Base-by-base conservation (phyloP, 345 rosid genomes). In the Clarkia xantiana region DNA sequence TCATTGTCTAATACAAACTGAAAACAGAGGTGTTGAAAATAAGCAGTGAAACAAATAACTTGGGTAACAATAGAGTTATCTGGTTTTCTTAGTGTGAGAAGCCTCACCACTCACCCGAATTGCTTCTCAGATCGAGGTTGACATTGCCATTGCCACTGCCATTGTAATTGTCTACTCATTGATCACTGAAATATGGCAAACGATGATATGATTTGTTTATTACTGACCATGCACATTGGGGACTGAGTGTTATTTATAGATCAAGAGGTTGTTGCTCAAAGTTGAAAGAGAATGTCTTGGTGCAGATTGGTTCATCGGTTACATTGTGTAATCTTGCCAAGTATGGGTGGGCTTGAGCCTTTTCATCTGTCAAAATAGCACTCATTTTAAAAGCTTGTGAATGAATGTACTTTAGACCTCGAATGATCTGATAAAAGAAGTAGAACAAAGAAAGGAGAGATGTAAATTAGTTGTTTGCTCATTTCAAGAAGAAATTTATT, bases 361-460 rank as follows among this genome's bases (percentile, higher is more conserved):
- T 86, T 64, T 93, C 96, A 64, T 87, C 99, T 93, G 80, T 65
- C 19, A 29, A 67, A 2, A 56, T 15, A 57, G 36, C 11, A 50
- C 53, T 47, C 41, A 40, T 39, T 8, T 1, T 16, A 16, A 17
- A 12, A 34, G 41, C 13, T 17, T 42, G 38, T 41, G 99, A 93
- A 67, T 93, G 99, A 57, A 93, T 84, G 51, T 82, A 93, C 77
- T 87, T 93, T 42, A 87, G 72, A 47, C 96, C 99, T 39, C 99
- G 71, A 58, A 93, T 94, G 62, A 87, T 53, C 69, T 93, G 99
- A 65, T 93, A 93, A 61, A 93, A 50, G 77, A 93, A 93, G 66
- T 87, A 93, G 95, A 87, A 90, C 67, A 56, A 44, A 41, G n/a
- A 46, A 29, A 36, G 6, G 19, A 13, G 23, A 20, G 20, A 6